Conservation (phyloP, 129 eudicot genomes). For the Ambrosia trifida region DNA sequence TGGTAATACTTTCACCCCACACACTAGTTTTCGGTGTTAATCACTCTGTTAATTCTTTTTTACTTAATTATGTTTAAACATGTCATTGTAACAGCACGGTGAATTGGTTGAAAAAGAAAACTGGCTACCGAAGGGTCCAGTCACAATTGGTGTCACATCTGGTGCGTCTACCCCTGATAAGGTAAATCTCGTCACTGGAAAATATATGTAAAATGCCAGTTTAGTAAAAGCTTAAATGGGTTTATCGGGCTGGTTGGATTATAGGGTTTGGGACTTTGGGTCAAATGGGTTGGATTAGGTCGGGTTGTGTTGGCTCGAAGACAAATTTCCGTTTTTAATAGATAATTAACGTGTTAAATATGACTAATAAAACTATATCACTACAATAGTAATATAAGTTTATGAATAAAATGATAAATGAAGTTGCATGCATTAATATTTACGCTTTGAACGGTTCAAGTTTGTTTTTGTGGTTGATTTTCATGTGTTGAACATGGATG, state of each 20-base stretch:
- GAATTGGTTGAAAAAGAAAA: slow-evolving; percentile 92
- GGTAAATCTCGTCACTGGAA: slow-evolving; percentile 40
- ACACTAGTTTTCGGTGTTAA: background rate
- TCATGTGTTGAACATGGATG: slow-evolving; percentile 4
- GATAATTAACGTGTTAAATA: background rate
- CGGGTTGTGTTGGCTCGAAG: background rate
- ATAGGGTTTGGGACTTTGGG: no score
- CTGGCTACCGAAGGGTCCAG: slow-evolving; percentile 84
- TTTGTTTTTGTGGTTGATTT: background rate
- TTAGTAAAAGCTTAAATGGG: background rate
- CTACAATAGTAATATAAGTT: background rate
- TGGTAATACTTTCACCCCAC: slow-evolving; percentile 39
- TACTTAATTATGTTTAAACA: background rate
- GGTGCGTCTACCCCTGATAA: slow-evolving; percentile 99
- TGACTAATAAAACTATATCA: background rate
- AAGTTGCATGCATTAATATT: background rate
- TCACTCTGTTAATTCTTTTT: background rate
- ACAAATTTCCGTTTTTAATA: background rate
- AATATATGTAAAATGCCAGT: background rate
- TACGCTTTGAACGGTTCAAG: background rate
- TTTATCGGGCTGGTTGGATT: background rate
- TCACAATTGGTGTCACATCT: slow-evolving; percentile 81
- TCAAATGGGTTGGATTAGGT: background rate
- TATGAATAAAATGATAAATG: background rate
- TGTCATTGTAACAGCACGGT: slow-evolving; percentile 60